Evolutionary conservation across 176 grass and related monocot genomes (phyloP), one percentile per base, ranked within the genome.

Genomic region (Triticum aestivum): DNA sequence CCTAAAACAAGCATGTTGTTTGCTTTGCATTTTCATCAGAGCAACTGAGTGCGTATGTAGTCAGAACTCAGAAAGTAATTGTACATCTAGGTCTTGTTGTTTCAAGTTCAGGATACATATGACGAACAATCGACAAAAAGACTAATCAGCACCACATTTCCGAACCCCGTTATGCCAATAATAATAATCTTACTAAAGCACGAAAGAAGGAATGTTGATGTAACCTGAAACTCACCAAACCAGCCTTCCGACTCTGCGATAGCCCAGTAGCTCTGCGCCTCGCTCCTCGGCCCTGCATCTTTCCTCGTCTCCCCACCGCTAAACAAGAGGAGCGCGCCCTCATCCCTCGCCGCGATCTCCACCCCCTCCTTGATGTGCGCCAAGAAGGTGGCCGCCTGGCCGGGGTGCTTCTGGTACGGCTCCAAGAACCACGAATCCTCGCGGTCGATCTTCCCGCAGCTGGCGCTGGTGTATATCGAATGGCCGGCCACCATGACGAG

Each of bases 401-500:
- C 97, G 5, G 82, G 82, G 67, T 96, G 90, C 90, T 88, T 92
- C 88, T 98, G 94, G 77, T 98, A 96, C 17, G 94, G 84, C 82
- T 94, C 94, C 82, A 98, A 61, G 83, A 92, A 91, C 97, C 92
- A 98, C 1, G 97, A 98, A 24, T 91, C 89, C 90, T 98, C 97
- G 6, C 84, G 71, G 45, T 98, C 86, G 0, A 59, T 75, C 87
- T 92, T 91, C 62, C 82, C 90, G 52, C 92, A 99, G 52, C 77
- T 90, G 15, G 87, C 69, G 82, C 90, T 92, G 4, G 92, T 94
- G 71, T 98, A 98, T 21, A 96, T 88, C 13, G 97, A 96, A 47
- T 98, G 97, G 12, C 97, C 97, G 2, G 94, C 94, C 26, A 99
- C 97, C 94, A 96, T 99, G 20, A 94, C 92, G 20, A 99, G 94